Evolutionary conservation across 805 yeast species (phyloP), one percentile per base, ranked within the genome.

Genomic region (Candida sanyiensis): DNA sequence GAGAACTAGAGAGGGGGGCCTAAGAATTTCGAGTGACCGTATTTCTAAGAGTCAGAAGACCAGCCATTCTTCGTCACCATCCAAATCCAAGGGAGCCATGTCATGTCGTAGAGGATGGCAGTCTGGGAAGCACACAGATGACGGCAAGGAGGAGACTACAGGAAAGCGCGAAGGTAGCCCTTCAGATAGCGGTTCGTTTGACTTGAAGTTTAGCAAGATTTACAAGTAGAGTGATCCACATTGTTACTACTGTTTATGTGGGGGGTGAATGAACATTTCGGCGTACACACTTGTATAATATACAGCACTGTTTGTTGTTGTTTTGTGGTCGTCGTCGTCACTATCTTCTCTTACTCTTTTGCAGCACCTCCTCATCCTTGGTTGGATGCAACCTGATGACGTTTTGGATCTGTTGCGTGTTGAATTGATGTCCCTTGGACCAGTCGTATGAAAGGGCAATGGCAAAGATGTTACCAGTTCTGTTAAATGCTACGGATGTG

Each of bases 391-490:
- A 66, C 62, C 84, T 82, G 45, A 93, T 77, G 39, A 75, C 68
- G 47, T 75, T 83, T 15, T 93, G 87, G 52, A 77, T 76, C 48
- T 81, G 87, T 3, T 77, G 83, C 31, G 80, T 73, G 65, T 85
- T 87, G 52, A 72, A 82, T 57, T 73, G 79, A 60, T 83, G 72
- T n/a, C 94, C 95, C 57, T 88, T 88, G 42, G 87, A 75, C 98
- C 98, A 93, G 59, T 93, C 98, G 63, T 93, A 90, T 46, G 95
- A 79, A 44, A 86, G 58, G 2, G 97, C 96, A 56, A 93, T 87
- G 4, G 97, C 97, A 59, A 84, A 80, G 9, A 93, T 77, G 23
- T 77, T 61, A 38, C 98, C 98, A 35, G 70, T 78, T 47, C 85
- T 70, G 64, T 87, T 93, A 67, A 90, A 93, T 5, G 79, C 78